Conservation (phyloP, 441 rosid genomes). For the Metrosideros polymorpha region DNA sequence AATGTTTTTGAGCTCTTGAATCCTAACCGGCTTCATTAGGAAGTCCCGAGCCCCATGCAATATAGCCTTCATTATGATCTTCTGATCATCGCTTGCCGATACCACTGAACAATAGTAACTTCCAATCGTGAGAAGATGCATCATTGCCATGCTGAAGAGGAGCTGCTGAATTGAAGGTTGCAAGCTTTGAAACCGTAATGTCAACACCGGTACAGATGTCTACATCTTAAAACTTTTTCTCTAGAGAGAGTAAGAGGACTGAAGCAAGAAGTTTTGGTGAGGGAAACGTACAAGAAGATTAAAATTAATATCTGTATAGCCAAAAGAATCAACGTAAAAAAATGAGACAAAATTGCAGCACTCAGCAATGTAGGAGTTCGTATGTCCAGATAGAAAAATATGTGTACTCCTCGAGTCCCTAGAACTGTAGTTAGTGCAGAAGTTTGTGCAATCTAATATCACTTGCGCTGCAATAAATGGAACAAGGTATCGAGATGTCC, state of each 20-base stretch:
- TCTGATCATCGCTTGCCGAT: background rate
- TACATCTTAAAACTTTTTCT: background rate
- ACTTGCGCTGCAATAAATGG: background rate
- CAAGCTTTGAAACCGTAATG: background rate
- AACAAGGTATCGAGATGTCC: background rate
- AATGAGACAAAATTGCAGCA: background rate
- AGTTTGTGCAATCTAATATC: background rate
- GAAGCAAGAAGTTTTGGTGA: background rate
- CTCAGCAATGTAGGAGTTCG: background rate
- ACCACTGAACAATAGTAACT: background rate
- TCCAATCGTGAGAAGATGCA: background rate
- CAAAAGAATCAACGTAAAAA: background rate
- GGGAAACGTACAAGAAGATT: background rate
- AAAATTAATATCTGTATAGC: background rate
- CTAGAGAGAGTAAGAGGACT: background rate
- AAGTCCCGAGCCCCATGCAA: constrained; percentile 8
- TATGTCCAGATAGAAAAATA: background rate
- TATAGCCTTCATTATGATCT: constrained; percentile 3
- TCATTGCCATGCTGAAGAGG: background rate
- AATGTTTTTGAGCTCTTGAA: constrained; percentile 2
- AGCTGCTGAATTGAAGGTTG: background rate
- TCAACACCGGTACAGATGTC: background rate
- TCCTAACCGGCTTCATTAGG: constrained; percentile 7
- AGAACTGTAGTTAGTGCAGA: background rate
- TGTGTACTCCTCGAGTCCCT: background rate